Evolutionary conservation across 2,329 filamentous ascomycete species (phyloP).

Genomic region (Chaetomium sp.): DNA sequence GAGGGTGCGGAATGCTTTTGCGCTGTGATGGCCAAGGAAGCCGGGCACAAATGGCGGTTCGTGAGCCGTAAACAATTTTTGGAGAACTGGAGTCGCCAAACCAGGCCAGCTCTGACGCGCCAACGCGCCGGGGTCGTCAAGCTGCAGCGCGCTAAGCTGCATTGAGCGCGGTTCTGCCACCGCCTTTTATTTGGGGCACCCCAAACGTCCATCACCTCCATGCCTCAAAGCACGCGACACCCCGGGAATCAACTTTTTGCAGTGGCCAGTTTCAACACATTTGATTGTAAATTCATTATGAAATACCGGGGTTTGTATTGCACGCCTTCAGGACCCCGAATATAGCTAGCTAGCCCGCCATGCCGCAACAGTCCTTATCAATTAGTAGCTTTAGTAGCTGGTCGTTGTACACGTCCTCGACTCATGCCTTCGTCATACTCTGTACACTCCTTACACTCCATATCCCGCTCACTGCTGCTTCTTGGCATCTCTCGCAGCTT

Average conservation of each 20-base stretch:
- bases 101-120: constrained; percentile 15
- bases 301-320: neutral
- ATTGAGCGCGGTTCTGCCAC: constrained; percentile 15
- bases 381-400: too few relatives aligned
- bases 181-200: constrained; percentile 5
- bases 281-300: too few relatives aligned
- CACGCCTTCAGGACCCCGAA: neutral
- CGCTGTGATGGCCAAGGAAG: constrained; percentile 12
- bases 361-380: too few relatives aligned
- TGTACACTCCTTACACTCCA: neutral
- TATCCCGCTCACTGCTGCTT: constrained; percentile 36
- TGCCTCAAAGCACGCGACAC: neutral
- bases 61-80: constrained; percentile 29
- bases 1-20: constrained; percentile 5
- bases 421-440: neutral
- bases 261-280: neutral
- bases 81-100: constrained; percentile 22
- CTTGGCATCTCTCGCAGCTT: constrained; percentile 76
- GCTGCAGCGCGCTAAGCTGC: constrained; percentile 15
- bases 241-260: neutral
- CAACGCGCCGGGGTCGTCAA: constrained; percentile 19
- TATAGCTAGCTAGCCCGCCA: too few relatives aligned
- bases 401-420: too few relatives aligned
- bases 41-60: constrained; percentile 18
- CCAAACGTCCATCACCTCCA: neutral